phyloP scores from a whole-genome alignment of 306 rosid genomes.

The Prunus armeniaca region DNA sequence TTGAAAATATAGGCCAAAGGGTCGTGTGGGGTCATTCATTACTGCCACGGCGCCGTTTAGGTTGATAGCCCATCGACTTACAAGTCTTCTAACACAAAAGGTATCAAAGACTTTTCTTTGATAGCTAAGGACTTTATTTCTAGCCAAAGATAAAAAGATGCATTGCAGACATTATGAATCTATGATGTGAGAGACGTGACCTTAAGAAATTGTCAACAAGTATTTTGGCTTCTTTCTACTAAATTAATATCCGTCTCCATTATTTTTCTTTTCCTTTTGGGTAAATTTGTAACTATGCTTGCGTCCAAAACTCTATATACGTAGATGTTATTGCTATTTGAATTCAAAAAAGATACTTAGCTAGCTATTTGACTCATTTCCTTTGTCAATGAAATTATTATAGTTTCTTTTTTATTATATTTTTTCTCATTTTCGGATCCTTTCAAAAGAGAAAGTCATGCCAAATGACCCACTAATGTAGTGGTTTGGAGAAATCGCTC shows the following conservation, averaged over 20 bases:
- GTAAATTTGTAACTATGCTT: too few species aligned
- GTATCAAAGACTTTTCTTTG: background rate
- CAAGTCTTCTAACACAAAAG: background rate
- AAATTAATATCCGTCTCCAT: too few species aligned
- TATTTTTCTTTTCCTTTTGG: too few species aligned
- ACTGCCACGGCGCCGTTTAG: background rate
- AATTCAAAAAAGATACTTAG: too few species aligned
- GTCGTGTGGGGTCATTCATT: background rate
- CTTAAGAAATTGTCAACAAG: background rate
- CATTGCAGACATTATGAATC: slow-evolving; percentile 9
- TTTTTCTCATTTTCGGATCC: too few species aligned
- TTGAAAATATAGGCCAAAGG: background rate
- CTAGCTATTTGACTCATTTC: too few species aligned
- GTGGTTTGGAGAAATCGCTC: too few species aligned
- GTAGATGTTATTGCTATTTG: too few species aligned
- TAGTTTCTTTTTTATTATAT: too few species aligned
- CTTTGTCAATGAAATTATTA: too few species aligned
- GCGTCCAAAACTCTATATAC: too few species aligned
- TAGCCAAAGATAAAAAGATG: background rate
- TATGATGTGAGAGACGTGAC: slow-evolving; percentile 28
- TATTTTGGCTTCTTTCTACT: slow-evolving; percentile 15
- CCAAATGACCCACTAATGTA: fast-evolving
- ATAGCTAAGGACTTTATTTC: background rate
- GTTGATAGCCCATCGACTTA: slow-evolving; percentile 16
- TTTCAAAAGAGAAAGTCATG: too few species aligned